These are phyloP conservation scores for Cardamine resedifolia DNA, from an alignment of 345 rosid genomes.

Conservation along the genomic window DNA sequence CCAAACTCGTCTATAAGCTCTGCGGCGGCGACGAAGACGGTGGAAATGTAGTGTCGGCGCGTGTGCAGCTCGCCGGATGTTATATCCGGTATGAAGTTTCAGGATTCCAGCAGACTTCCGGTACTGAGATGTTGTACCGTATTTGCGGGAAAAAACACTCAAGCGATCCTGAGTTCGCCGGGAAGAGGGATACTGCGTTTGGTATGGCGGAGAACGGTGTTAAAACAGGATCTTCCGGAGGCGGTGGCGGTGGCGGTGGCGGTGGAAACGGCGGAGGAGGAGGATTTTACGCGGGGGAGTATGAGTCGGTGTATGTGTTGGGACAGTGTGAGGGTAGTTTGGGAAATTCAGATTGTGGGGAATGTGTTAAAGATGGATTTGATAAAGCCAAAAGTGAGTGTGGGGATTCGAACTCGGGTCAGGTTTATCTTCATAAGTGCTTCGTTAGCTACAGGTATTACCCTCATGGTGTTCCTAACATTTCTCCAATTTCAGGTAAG, in stretches of 20 bases:
- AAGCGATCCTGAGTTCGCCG: conserved; percentile 36
- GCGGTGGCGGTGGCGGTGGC: neutral
- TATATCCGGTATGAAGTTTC: conserved; percentile 58
- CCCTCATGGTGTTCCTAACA: conserved; percentile 68
- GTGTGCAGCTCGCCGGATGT: conserved; percentile 71
- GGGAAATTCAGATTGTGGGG: conserved; percentile 55
- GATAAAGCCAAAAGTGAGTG: conserved; percentile 56
- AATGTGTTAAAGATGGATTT: conserved; percentile 60
- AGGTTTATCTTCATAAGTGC: conserved; percentile 72
- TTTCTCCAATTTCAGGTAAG: conserved; percentile 48
- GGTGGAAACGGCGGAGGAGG: conserved; percentile 19
- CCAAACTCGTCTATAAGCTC: conserved; percentile 48
- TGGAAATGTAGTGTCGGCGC: conserved; percentile 47
- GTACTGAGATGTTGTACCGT: conserved; percentile 51
- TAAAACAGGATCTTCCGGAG: conserved; percentile 23
- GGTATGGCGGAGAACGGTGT: conserved; percentile 50
- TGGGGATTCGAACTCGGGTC: conserved; percentile 66
- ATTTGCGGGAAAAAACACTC: conserved; percentile 49
- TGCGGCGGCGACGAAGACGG: conserved; percentile 46
- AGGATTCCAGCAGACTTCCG: conserved; percentile 58
- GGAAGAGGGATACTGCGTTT: conserved; percentile 52
- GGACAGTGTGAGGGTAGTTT: conserved; percentile 92
- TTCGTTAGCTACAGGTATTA: conserved; percentile 77
- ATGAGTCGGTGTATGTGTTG: conserved; percentile 56
- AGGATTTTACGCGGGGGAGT: conserved; percentile 55